A percentile compares a stretch with the other conserved stretches of the same genome.
phyloP scores from a whole-genome alignment of 176 grass and related monocot species.

The Avena insularis region DNA sequence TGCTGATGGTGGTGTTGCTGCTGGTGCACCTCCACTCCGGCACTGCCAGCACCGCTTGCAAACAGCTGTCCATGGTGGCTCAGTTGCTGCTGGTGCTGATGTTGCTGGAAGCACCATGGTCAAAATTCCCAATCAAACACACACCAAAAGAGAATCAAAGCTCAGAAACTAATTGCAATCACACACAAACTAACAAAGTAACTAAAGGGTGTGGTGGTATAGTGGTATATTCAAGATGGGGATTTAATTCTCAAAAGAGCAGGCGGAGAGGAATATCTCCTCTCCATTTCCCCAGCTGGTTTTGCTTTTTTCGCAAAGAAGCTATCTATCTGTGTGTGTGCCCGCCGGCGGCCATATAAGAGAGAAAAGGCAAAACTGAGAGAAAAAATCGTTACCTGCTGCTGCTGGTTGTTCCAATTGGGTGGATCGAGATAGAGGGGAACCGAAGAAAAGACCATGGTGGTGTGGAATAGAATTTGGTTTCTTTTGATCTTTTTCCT shows the following conservation, averaged over 20 bases:
- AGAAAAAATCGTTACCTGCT: conserved; percentile 62
- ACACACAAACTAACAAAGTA: conserved; percentile 23
- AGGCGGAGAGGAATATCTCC: conserved; percentile 55
- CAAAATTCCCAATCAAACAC: conserved; percentile 50
- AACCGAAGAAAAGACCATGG: conserved; percentile 97
- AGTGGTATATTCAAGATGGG: conserved; percentile 53
- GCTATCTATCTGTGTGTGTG: conserved; percentile 29
- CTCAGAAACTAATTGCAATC: conserved; percentile 38
- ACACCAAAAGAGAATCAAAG: conserved; percentile 40
- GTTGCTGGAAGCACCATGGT: conserved; percentile 57
- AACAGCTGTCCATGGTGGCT: conserved; percentile 46
- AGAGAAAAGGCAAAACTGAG: background rate
- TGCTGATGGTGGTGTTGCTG: conserved; percentile 8
- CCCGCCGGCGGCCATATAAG: background rate
- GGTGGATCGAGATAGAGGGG: conserved; percentile 89
- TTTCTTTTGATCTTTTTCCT: conserved; percentile 68
- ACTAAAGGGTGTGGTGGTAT: background rate
- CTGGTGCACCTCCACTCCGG: conserved; percentile 27
- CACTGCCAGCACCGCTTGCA: conserved; percentile 28
- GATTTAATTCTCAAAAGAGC: conserved; percentile 53
- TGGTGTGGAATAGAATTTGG: conserved; percentile 57
- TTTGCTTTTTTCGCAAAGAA: conserved; percentile 78
- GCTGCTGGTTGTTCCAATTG: conserved; percentile 91
- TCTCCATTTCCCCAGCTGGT: conserved; percentile 50
- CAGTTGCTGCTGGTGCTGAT: conserved; percentile 60